phyloP scores from a whole-genome alignment of 1,139 yeast species.

The Candida tropicalis region DNA sequence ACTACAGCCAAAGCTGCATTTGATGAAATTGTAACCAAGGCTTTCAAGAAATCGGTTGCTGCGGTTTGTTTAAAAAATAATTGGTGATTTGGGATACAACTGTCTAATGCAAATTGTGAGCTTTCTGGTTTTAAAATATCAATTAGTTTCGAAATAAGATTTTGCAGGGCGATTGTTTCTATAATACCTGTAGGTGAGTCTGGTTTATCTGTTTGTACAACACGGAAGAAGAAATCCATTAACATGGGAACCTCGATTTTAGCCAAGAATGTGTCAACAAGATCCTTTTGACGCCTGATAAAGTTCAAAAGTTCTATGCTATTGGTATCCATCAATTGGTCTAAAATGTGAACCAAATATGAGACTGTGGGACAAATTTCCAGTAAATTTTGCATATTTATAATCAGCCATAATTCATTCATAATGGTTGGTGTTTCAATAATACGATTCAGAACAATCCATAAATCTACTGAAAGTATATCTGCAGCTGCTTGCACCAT shows the following conservation, averaged over 20 bases:
- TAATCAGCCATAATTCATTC: conserved; percentile 45
- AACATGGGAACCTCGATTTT: conserved; percentile 63
- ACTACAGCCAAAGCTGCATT: conserved; percentile 51
- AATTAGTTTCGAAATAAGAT: conserved; percentile 53
- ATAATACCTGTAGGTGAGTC: conserved; percentile 67
- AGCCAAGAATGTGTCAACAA: conserved; percentile 56
- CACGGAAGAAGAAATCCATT: conserved; percentile 57
- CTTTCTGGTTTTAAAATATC: conserved; percentile 51
- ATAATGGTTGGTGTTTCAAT: conserved; percentile 48
- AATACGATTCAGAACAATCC: conserved; percentile 49
- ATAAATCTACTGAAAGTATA: conserved; percentile 43
- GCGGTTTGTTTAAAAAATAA: conserved; percentile 79
- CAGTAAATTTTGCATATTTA: conserved; percentile 37
- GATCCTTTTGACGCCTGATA: conserved; percentile 49
- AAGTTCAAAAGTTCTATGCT: conserved; percentile 54
- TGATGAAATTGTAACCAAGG: conserved; percentile 92
- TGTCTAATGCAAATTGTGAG: conserved; percentile 29
- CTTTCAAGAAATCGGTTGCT: conserved; percentile 93
- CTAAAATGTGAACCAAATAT: conserved; percentile 45
- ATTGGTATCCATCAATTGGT: conserved; percentile 50
- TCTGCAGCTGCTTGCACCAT: conserved; percentile 47
- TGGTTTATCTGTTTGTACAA: conserved; percentile 66
- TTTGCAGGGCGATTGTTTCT: conserved; percentile 53
- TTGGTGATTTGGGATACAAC: conserved; percentile 33
- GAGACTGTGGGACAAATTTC: conserved; percentile 46